A percentile compares a stretch with the other conserved stretches of the same genome.
Evolutionary conservation across 1,284 basidiomycete species (phyloP).

Genomic region (Puccinia coronata): DNA sequence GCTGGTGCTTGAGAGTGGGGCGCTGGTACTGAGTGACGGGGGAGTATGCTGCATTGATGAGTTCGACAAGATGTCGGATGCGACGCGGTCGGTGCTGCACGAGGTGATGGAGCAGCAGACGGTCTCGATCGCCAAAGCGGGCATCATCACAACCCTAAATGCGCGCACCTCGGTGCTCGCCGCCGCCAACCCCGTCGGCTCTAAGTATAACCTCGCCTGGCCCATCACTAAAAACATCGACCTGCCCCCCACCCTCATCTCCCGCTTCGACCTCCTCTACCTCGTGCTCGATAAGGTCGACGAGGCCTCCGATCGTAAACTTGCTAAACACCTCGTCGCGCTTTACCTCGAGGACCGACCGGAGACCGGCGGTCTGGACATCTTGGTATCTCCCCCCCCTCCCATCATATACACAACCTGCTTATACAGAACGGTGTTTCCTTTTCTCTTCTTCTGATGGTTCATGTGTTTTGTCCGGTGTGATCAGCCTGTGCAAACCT

Average conservation of each 20-base stretch:
- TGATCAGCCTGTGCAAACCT: constrained; percentile 75
- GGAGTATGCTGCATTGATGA: constrained; percentile 99
- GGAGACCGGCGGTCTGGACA: constrained; percentile 69
- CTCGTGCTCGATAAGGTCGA: constrained; percentile 82
- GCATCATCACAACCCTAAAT: constrained; percentile 97
- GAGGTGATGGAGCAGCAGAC: constrained; percentile 99
- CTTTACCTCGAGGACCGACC: constrained; percentile 91
- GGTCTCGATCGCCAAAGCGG: constrained; percentile 98
- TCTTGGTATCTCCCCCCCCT: too few relatives aligned
- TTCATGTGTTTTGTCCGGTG: too few relatives aligned
- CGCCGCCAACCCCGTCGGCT: constrained; percentile 94
- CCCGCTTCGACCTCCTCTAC: constrained; percentile 96
- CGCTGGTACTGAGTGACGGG: constrained; percentile 92
- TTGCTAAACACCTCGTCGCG: constrained; percentile 89
- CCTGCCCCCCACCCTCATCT: constrained; percentile 94
- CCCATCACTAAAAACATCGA: constrained; percentile 63
- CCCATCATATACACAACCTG: too few relatives aligned
- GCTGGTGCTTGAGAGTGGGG: constrained; percentile 94
- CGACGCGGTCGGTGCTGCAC: constrained; percentile 91
- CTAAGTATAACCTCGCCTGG: constrained; percentile 75
- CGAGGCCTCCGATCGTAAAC: constrained; percentile 79
- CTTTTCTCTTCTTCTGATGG: too few relatives aligned
- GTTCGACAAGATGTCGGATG: constrained; percentile 99
- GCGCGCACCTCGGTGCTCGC: constrained; percentile 95
- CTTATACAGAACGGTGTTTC: too few relatives aligned